Evolutionary conservation across 129 eudicot species (phyloP).

Genomic region (Gnaphalium uliginosum): DNA sequence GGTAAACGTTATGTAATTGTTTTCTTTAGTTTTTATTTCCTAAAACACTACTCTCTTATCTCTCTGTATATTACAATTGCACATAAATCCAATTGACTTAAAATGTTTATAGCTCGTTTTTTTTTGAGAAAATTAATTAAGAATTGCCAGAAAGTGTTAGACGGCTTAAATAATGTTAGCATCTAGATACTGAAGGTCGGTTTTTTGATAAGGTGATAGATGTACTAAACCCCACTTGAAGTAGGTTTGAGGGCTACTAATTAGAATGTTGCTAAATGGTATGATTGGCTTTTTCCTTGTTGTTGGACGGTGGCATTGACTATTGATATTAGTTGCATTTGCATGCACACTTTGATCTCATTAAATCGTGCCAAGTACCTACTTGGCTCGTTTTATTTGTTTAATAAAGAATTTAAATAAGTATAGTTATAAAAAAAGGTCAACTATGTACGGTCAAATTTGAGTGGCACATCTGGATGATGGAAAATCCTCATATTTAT

Average conservation of each 20-base stretch:
- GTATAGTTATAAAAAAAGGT: background rate
- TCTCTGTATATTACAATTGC: constrained; percentile 22
- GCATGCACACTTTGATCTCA: constrained; percentile 20
- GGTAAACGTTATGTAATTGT: constrained; percentile 4
- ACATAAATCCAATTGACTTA: constrained; percentile 5
- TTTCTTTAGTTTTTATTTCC: constrained; percentile 21
- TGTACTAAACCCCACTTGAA: constrained; percentile 33
- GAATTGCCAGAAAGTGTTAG: constrained; percentile 19
- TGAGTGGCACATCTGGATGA: constrained; percentile 29
- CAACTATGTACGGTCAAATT: constrained; percentile 25
- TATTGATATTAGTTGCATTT: constrained; percentile 8
- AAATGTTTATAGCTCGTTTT: background rate
- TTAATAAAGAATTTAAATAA: background rate
- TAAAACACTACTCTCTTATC: background rate
- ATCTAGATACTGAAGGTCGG: constrained; percentile 24
- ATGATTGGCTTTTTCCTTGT: constrained; percentile 16
- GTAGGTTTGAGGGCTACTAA: constrained; percentile 17
- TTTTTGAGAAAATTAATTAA: background rate
- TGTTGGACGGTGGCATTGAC: constrained; percentile 33
- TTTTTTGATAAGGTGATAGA: constrained; percentile 32
- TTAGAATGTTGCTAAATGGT: constrained; percentile 24
- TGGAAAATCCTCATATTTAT: constrained; percentile 9
- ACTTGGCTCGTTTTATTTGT: constrained; percentile 20
- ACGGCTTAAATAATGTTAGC: constrained; percentile 10
- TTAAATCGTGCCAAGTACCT: constrained; percentile 21